A percentile compares a stretch with the other conserved stretches of the same genome.
phyloP scores from a whole-genome alignment of 441 rosid genomes.

The Francoa sonchifolia region DNA sequence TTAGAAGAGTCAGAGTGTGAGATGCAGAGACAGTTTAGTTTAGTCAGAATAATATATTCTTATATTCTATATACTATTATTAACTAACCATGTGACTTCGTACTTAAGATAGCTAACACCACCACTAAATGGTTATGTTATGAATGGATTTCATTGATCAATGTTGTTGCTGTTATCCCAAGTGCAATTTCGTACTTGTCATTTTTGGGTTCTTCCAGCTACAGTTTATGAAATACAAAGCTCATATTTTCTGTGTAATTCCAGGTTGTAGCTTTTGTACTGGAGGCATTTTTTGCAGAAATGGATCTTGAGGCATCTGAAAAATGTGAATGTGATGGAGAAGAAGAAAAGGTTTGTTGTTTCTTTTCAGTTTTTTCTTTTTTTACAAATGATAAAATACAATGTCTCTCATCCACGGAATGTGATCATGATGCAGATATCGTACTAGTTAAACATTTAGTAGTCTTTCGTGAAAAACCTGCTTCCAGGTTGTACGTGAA shows the following conservation, averaged over 20 bases:
- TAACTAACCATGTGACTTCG: too few relatives aligned
- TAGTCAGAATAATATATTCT: too few relatives aligned
- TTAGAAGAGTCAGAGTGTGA: too few relatives aligned
- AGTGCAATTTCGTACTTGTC: neutral
- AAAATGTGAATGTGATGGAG: slow-evolving; percentile 22
- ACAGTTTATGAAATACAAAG: slow-evolving; percentile 1
- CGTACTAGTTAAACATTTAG: too few relatives aligned
- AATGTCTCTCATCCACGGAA: neutral
- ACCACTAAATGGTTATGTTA: too few relatives aligned
- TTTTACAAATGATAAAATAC: neutral
- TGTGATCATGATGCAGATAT: too few relatives aligned
- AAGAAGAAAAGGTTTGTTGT: slow-evolving; percentile 33
- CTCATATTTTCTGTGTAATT: slow-evolving; percentile 15
- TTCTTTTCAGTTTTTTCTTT: neutral
- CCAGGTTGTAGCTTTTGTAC: slow-evolving; percentile 92
- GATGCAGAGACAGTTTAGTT: too few relatives aligned
- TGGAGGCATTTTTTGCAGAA: slow-evolving; percentile 96
- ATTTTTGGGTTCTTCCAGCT: neutral
- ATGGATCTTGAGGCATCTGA: slow-evolving; percentile 70
- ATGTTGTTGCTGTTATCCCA: neutral
- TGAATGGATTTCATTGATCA: too few relatives aligned
- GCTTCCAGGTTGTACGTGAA: too few relatives aligned
- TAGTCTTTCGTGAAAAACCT: too few relatives aligned
- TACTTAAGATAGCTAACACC: too few relatives aligned
- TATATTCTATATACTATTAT: too few relatives aligned